Evolutionary conservation across 768 basidiomycete genomes (phyloP), one percentile per base, ranked within the genome.

Genomic region (Tephrocybe sp.): DNA sequence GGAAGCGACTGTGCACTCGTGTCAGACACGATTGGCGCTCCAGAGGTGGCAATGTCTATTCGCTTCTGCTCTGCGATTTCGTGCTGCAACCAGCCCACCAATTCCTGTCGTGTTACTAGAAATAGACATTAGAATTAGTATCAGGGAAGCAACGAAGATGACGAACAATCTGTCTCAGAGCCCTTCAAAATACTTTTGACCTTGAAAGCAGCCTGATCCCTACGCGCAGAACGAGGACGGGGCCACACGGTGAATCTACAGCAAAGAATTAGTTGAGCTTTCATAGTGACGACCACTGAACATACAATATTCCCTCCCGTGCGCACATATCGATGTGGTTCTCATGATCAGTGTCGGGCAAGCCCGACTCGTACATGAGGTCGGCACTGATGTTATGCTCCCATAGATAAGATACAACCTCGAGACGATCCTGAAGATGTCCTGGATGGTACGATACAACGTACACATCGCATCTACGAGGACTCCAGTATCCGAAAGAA

Each of bases 401-500:
- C 91, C 91, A 93, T 27, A 93, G 69, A 42, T 85, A 78, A 0
- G 88, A 72, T 11, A 83, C 87, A 1, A 91, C 78, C 57, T 92
- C 88, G 15, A 93, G 75, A 35, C 91, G 77, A 44, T 92, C 91
- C 53, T 84, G 80, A 28, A 93, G 69, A 59, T 84, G 77, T 9
- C 91, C 90, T 7, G 82, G 72, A 53, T 88, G 83, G 52, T 85
- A 89, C 0, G 89, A 89, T 22, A 91, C 81, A 11, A 93, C 76
- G 54, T 92, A 93, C 9, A 93, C 91, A 55, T 93, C 91, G 56
- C 92, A 92, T 31, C 89, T 75, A 13, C 90, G 78, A n/a, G 91
- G 91, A 64, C 88, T 89, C 89, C 89, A 93, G 60, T 83, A 89
- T 0, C 92, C 91, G 53, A 91, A 93, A 0, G 92, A 91, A 9